Evolutionary conservation across 2,329 filamentous ascomycete species (phyloP), one percentile per base, ranked within the genome.

Genomic region (Botrytis porri): DNA sequence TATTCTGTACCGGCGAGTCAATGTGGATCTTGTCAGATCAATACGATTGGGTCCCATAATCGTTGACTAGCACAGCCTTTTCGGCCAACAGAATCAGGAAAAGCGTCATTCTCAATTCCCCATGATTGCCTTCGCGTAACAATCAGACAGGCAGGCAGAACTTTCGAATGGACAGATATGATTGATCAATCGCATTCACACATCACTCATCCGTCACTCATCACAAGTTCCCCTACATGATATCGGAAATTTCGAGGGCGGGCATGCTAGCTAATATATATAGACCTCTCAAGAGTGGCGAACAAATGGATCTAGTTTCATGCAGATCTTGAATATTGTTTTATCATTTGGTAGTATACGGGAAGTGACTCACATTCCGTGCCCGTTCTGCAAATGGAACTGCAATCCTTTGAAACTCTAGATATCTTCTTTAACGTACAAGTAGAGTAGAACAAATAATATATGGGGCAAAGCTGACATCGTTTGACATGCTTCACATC

Each of bases 1-100:
- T 67, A 54, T 57, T 67, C 12, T 67, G 64, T 57, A 67, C 64
- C 64, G 64, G 64, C 64, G 64, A 67, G 64, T 41, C 48, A 29
- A 12, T 9, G 48, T 67, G 64, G 35, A 54, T 67, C 48, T 22
- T 4, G 3, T 41, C 0, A 8, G 7, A 5, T 67, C 3, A 22
- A 41, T 16, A 14, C 41, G 18, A 57, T 57, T 67, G 64, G 64
- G 9, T 41, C 64, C 14, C 3, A 22, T 9, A 1, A 29, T 54
- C 2, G 22, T 35, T 10, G 7, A 29, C 18, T 54, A 39, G 43
- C 64, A 67, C 35, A 67, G 64, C 64, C 64, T 57, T 66, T 67
- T 67, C 64, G 64, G 64, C 64, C 64, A 67, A 57, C 64, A 54
- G 25, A 57, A 67, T 54, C 51, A 20, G 64, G 64, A 41, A 67